A percentile compares a stretch with the other conserved stretches of the same genome.
Evolutionary conservation across 2,329 filamentous ascomycete genomes (phyloP).

Genomic region (Aureobasidium leucospermi): DNA sequence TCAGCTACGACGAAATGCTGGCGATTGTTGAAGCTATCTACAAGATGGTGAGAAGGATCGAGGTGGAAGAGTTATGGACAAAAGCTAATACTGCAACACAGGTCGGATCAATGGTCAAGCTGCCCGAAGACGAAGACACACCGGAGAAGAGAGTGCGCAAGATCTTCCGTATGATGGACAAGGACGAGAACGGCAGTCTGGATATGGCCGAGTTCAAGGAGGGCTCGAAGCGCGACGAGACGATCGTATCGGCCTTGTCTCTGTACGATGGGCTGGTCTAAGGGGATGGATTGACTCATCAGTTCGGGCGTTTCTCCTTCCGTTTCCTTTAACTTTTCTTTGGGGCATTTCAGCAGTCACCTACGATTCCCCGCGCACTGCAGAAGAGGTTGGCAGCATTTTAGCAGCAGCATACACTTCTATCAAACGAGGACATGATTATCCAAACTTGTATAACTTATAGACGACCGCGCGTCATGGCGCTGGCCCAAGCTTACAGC

Average conservation of each 20-base stretch:
- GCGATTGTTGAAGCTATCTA: conserved; percentile 98
- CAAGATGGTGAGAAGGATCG: conserved; percentile 69
- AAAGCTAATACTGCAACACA: conserved; percentile 32
- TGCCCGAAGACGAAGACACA: conserved; percentile 97
- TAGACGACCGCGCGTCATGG: neutral
- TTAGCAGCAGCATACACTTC: conserved; percentile 1
- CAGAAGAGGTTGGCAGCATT: neutral
- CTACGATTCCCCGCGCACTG: neutral
- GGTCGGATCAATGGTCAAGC: conserved; percentile 98
- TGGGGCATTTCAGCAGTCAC: neutral
- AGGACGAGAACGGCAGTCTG: conserved; percentile 95
- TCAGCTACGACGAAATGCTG: conserved; percentile 98
- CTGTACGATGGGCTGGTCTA: conserved; percentile 93
- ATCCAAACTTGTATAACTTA: neutral
- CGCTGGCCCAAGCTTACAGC: neutral
- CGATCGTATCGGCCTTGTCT: conserved; percentile 92
- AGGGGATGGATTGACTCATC: neutral
- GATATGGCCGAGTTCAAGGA: conserved; percentile 99
- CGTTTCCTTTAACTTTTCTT: neutral
- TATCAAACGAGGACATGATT: conserved; percentile 4
- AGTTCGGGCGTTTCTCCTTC: neutral
- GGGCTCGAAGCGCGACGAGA: conserved; percentile 96
- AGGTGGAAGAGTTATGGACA: neutral
- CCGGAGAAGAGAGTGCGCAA: conserved; percentile 96
- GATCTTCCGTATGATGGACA: conserved; percentile 99